Base-by-base conservation (phyloP, 164 flowering plant species). In the Chimonanthus praecox region DNA sequence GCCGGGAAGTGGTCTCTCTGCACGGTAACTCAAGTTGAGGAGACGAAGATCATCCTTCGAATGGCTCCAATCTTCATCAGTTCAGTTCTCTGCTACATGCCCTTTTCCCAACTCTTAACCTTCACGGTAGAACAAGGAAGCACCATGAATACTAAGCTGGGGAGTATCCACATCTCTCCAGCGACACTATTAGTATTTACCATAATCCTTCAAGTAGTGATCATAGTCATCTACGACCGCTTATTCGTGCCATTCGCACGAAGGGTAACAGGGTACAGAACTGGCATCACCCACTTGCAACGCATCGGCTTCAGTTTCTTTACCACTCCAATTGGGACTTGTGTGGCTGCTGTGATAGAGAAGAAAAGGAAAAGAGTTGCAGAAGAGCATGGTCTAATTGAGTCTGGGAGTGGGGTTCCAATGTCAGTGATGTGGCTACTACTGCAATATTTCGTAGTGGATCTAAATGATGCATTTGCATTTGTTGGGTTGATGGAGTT, bases 81-180 rank as follows among this genome's bases (percentile, higher is more conserved):
- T 78, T 80, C 91, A 16, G 82, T 89, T 47, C 78, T 91, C 49
- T 82, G 90, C 67, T 87, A 86, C 74, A 81, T 83, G 68, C 85
- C 90, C 80, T 67, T 88, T 3, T 89, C 91, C 67, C 92, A 85
- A 73, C 88, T 88, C 71, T 71, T 81, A 18, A 91, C 97, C 46
- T 85, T 85, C 64, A 86, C 94, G 2, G 84, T 89, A 50, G 79
- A 87, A 74, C 94, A 89, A 73, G 92, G 87, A 9, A 80, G 78
- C 4, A 77, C 91, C 48, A 89, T 91, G 97, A 54, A 88, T 85
- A 87, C 87, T 21, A 79, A 80, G 61, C 74, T 88, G 9, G 83
- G 89, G 0, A 76, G 80, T 18, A 50, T 88, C 3, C 81, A 76
- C 21, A 77, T 91, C 69, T 88, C 92, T 1, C 84, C 92, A 6